Conservation (phyloP, 768 basidiomycete genomes). For the Suillus bovinus region DNA sequence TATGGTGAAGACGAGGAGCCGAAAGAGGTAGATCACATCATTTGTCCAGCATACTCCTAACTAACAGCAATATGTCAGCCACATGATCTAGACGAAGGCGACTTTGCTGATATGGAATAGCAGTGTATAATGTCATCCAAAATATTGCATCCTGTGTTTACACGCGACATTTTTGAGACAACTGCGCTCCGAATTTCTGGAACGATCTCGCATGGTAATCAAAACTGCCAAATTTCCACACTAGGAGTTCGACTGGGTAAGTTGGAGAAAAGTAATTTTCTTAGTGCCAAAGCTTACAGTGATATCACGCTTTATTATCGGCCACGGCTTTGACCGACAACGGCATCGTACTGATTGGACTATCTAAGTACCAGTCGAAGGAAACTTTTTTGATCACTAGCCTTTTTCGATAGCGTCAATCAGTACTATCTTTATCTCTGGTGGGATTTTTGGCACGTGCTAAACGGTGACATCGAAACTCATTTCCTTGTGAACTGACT, state of each 20-base stretch:
- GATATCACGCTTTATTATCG: neutral
- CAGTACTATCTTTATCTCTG: neutral
- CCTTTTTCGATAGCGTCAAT: neutral
- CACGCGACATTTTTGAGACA: neutral
- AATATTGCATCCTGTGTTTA: neutral
- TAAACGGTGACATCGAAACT: too few relatives aligned
- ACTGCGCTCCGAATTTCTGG: neutral
- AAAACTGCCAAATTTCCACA: neutral
- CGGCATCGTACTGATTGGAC: neutral
- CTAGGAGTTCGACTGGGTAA: neutral
- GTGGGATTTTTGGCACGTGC: neutral
- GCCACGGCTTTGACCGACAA: neutral
- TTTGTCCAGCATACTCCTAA: slow-evolving; percentile 12
- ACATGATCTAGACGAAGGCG: slow-evolving; percentile 90
- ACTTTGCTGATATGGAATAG: slow-evolving; percentile 77
- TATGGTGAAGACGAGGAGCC: slow-evolving; percentile 99
- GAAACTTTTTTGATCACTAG: neutral
- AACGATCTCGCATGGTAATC: neutral
- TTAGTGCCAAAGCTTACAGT: neutral
- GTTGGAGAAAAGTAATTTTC: neutral
- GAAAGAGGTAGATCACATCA: slow-evolving; percentile 63
- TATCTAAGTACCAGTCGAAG: neutral
- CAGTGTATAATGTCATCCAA: neutral
- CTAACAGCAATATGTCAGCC: slow-evolving; percentile 50
- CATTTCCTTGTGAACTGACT: too few relatives aligned